Conservation (phyloP, 805 yeast species). For the Monosporozyma aquatica region DNA sequence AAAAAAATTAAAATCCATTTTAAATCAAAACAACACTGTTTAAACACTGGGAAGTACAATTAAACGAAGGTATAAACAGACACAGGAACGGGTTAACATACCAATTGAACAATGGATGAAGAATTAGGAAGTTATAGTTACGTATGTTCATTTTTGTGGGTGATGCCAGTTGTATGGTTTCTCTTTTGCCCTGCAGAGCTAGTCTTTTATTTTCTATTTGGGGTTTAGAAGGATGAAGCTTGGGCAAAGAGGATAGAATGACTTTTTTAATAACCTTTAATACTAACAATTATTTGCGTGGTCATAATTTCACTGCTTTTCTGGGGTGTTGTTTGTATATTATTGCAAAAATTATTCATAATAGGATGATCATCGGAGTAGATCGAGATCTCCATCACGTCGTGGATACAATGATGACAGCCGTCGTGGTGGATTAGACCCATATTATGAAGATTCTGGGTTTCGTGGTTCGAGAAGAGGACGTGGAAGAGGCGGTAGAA, state of each 20-base stretch:
- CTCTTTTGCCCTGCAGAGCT: neutral
- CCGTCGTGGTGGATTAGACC: conserved; percentile 24
- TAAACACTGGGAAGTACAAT: neutral
- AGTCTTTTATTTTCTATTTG: neutral
- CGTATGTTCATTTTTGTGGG: conserved; percentile 5
- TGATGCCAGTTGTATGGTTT: neutral
- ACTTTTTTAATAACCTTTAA: no score
- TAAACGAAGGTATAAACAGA: neutral
- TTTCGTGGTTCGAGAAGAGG: conserved; percentile 18
- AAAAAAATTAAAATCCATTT: neutral
- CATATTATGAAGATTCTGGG: conserved; percentile 18
- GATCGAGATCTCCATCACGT: conserved; percentile 18
- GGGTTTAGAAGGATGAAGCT: no score
- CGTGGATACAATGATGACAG: conserved; percentile 22
- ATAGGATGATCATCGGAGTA: conserved; percentile 10
- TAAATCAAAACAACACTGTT: neutral
- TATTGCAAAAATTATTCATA: no score
- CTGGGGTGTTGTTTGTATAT: no score
- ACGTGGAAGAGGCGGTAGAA: conserved; percentile 24
- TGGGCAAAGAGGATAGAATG: no score
- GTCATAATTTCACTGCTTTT: no score
- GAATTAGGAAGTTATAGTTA: conserved; percentile 4
- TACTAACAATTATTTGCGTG: no score
- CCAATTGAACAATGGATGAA: conserved; percentile 6
- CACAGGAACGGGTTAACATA: neutral